Evolutionary conservation across 345 rosid genomes (phyloP).

Genomic region (Xanthoceras sorbifolium): DNA sequence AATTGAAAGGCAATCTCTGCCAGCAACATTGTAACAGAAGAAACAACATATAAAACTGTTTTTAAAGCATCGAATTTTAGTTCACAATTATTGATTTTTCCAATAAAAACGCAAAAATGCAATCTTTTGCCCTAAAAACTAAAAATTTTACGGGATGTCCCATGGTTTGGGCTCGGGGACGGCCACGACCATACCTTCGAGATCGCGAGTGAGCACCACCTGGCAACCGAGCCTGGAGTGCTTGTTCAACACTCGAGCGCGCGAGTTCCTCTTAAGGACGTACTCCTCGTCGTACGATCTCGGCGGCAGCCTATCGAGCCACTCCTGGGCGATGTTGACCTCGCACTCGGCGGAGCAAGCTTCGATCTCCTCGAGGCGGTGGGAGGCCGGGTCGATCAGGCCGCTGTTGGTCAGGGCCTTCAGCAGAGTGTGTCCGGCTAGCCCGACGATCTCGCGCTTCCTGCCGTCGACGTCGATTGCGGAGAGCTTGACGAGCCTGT

Average conservation of each 20-base stretch:
- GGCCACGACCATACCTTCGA: conserved; percentile 98
- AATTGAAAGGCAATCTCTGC: conserved; percentile 5
- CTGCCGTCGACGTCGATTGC: conserved; percentile 78
- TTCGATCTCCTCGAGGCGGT: conserved; percentile 92
- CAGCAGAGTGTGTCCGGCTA: conserved; percentile 89
- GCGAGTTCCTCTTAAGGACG: conserved; percentile 74
- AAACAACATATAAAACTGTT: neutral
- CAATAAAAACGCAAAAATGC: conserved; percentile 15
- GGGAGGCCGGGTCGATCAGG: conserved; percentile 88
- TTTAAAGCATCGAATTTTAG: conserved; percentile 9
- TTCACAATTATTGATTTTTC: conserved; percentile 7
- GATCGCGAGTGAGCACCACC: conserved; percentile 71
- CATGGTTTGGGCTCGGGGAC: conserved; percentile 97
- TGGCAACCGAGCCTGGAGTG: conserved; percentile 93
- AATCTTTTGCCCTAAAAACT: neutral
- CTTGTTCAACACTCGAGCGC: conserved; percentile 84
- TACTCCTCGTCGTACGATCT: conserved; percentile 96
- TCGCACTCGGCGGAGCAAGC: conserved; percentile 99
- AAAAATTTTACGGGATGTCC: conserved; percentile 73
- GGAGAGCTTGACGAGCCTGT: conserved; percentile 83
- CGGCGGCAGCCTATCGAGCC: conserved; percentile 84
- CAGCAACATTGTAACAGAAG: neutral
- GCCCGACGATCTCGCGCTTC: conserved; percentile 76
- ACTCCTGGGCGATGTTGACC: conserved; percentile 96
- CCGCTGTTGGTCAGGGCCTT: conserved; percentile 71